Percentiles rank a stretch among this genome's conserved stretches.
Evolutionary conservation across 306 rosid species (phyloP).

Genomic region (Castanea crenata): DNA sequence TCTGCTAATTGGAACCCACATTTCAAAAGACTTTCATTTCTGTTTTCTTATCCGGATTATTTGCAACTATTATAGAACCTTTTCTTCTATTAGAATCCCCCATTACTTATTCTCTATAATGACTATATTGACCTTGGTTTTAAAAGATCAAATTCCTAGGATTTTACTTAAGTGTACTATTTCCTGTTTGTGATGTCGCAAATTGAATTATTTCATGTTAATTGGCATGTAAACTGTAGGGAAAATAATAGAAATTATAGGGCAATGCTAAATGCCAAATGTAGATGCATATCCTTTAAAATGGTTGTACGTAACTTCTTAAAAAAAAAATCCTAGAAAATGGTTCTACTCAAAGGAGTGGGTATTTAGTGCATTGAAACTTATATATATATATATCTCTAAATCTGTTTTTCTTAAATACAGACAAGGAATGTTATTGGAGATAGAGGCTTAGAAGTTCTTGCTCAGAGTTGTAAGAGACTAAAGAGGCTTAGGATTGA

Average conservation of each 20-base stretch:
- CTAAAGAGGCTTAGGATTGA: conserved; percentile 86
- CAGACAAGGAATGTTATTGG: conserved; percentile 98
- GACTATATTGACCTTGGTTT: neutral
- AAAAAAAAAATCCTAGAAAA: neutral
- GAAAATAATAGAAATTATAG: neutral
- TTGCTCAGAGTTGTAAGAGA: conserved; percentile 68
- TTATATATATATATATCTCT: neutral
- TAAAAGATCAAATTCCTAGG: neutral
- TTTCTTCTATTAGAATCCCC: neutral
- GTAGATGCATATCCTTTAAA: neutral
- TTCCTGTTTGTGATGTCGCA: neutral
- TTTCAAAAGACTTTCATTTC: neutral
- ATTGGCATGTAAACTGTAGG: neutral
- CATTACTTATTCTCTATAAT: neutral
- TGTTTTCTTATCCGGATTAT: neutral
- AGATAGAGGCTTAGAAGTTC: conserved; percentile 92
- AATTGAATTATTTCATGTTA: neutral
- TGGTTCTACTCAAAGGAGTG: conserved; percentile 1
- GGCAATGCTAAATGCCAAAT: neutral
- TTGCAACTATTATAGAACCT: neutral
- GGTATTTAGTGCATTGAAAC: conserved; percentile 15
- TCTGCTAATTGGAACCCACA: too few species aligned
- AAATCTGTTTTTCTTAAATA: conserved; percentile 19
- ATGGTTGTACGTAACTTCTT: neutral
- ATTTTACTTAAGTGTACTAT: neutral